Base-by-base conservation (phyloP, 768 basidiomycete species). In the Neoboletus magnificus region DNA sequence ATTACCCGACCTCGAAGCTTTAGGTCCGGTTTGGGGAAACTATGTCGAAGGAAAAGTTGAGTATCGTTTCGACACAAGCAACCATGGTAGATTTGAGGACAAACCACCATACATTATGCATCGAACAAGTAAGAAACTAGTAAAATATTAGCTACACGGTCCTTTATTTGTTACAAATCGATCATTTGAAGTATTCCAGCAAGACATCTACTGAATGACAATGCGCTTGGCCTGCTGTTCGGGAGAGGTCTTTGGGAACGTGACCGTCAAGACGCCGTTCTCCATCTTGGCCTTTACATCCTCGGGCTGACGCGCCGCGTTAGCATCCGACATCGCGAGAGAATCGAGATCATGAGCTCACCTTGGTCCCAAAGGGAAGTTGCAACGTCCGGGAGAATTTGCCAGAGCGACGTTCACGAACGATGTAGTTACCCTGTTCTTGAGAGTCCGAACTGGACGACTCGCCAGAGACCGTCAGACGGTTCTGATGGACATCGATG, bases 401-500 rank as follows among this genome's bases (percentile, higher is more conserved):
- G 40, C 79, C 81, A 40, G 56, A 74, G 16, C 69, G 69, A 36
- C 80, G 70, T 65, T 81, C 82, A 16, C 72, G 71, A 18, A 82
- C 62, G 29, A 72, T 70, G 51, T 76, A 80, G 2, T 69, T 74
- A 12, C 55, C 55, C 53, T 77, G 71, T 6, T 75, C 74, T 30
- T 66, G 63, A 5, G 75, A 66, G 0, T 62, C 43, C 1, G 74
- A 69, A 4, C 62, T 43, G 13, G 68, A 65, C 22, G 61, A 70
- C 62, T 82, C 76, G 25, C 79, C 81, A 9, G 78, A 77, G 36
- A 85, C 69, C 2, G 71, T 79, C 48, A 85, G 68, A 37, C 71
- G 74, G 54, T 75, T 73, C 56, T 80, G 74, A 40, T 76, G 74
- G 20, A 82, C 64, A 49, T 82, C 76, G 48, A 83, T 77, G 33